These are phyloP conservation scores for Hymenoscyphus repandus DNA, from an alignment of 2,329 filamentous ascomycete genomes.

Conservation along the genomic window DNA sequence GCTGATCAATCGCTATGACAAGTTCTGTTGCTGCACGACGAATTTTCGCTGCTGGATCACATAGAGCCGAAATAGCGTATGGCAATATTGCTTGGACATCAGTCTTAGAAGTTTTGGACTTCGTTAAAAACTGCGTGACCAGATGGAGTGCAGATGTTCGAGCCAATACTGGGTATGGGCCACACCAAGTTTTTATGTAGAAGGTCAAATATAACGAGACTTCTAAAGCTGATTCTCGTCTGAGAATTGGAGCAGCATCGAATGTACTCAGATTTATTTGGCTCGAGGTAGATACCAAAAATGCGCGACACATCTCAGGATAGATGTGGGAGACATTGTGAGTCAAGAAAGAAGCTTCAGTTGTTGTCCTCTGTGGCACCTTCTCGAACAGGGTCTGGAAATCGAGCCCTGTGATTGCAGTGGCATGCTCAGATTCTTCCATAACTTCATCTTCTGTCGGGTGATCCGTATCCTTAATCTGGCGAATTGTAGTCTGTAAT, in stretches of 20 bases:
- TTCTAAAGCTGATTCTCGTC: constrained; percentile 48
- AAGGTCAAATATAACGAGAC: constrained; percentile 69
- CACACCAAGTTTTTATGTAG: constrained; percentile 69
- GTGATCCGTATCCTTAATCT: constrained; percentile 44
- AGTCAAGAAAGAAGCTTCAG: constrained; percentile 47
- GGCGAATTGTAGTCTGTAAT: constrained; percentile 64
- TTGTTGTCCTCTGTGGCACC: constrained; percentile 31
- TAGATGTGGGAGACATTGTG: constrained; percentile 48
- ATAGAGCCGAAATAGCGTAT: constrained; percentile 69
- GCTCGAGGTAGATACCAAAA: constrained; percentile 48
- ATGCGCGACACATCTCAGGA: constrained; percentile 52
- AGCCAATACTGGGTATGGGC: constrained; percentile 62
- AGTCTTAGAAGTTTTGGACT: constrained; percentile 41
- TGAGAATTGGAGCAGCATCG: constrained; percentile 49
- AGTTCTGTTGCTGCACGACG: constrained; percentile 70
- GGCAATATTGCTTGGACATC: constrained; percentile 81
- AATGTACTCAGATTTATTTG: constrained; percentile 33
- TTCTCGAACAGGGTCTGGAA: constrained; percentile 21
- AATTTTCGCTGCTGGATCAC: constrained; percentile 70
- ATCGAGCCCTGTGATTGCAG: constrained; percentile 27
- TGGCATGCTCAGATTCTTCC: constrained; percentile 34
- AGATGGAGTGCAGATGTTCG: constrained; percentile 65
- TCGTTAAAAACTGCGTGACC: constrained; percentile 52
- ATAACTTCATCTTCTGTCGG: constrained; percentile 48
- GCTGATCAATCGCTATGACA: constrained; percentile 48